These are phyloP conservation scores for Takashimella tepidaria DNA, from an alignment of 1,284 basidiomycete species.

Conservation along the genomic window DNA sequence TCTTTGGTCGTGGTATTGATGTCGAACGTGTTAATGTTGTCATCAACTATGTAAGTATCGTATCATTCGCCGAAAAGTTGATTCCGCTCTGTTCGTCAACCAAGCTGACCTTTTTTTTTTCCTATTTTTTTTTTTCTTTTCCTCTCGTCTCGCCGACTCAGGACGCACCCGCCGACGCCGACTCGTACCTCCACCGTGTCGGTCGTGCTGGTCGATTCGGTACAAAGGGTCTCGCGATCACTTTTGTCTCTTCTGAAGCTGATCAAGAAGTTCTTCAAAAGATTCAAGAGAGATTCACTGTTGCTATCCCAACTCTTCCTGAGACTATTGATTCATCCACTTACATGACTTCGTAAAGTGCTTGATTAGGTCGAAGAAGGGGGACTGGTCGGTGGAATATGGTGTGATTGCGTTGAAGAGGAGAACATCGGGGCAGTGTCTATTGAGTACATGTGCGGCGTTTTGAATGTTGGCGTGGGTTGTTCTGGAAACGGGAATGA, in stretches of 20 bases:
- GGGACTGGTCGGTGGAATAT: no score
- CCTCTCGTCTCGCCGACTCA: conserved; percentile 11
- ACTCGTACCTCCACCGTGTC: conserved; percentile 97
- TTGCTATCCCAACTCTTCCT: conserved; percentile 47
- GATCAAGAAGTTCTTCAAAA: conserved; percentile 81
- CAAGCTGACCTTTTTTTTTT: no score
- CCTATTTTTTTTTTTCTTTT: no score
- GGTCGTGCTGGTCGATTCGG: conserved; percentile 99
- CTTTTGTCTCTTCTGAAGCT: conserved; percentile 85
- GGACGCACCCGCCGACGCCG: conserved; percentile 93
- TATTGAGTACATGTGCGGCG: no score
- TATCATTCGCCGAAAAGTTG: neutral
- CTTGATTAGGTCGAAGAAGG: no score
- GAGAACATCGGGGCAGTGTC: no score
- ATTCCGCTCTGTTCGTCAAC: no score
- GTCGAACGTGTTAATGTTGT: conserved; percentile 97
- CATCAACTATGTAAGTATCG: conserved; percentile 65
- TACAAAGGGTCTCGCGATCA: conserved; percentile 98
- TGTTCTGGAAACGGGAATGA: no score
- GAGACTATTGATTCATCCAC: conserved; percentile 45
- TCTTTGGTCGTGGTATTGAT: conserved; percentile 95
- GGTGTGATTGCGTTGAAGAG: no score
- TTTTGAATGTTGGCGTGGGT: no score
- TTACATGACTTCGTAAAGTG: conserved; percentile 44
- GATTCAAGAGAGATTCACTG: conserved; percentile 50